Base-by-base conservation (phyloP, 1,284 basidiomycete genomes). In the Acaromyces ingoldii region DNA sequence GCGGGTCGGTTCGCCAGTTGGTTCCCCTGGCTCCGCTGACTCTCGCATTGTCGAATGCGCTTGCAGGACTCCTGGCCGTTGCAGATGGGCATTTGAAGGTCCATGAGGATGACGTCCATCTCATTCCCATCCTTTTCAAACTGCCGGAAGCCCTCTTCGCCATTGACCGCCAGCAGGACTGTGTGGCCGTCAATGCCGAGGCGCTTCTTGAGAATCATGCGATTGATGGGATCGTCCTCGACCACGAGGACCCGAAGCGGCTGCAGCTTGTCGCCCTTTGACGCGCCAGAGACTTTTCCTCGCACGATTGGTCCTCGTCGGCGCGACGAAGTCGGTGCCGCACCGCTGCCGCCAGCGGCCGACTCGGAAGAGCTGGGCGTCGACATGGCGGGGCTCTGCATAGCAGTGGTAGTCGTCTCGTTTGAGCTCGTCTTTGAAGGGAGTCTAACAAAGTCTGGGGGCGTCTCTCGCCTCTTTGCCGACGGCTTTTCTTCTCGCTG, bases 51-150 rank as follows among this genome's bases (percentile, higher is more conserved):
- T n/a, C 67, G 60, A 39, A 89, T 89, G 40, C 81, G 80, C 54
- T 81, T 78, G 0, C 87, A 85, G 0, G 87, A 83, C 53, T 85
- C 82, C 59, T 84, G 84, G 1, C 88, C 88, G 65, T 89, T 83
- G 54, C 89, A 80, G 52, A 90, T 85, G 0, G 88, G 88, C 88
- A 89, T 90, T 70, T 88, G 86, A 29, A 90, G 84, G 73, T 90
- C 88, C 88, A 90, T 90, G 49, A 91, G 78, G 17, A 90, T 79
- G 43, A 81, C 82, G 70, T 91, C 88, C 56, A 86, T 87, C 15
- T 82, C 79, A 29, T 69, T 57, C 33, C 80, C 78, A 70, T 89
- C 86, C 0, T 74, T 65, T 51, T 80, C 72, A 28, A 89, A 78
- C 53, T 79, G 79, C 38, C 86, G 83, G 1, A 88, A 78, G 0